These are phyloP conservation scores for Aspergillus spinulosporus DNA, from an alignment of 2,329 filamentous ascomycete genomes.

Conservation along the genomic window DNA sequence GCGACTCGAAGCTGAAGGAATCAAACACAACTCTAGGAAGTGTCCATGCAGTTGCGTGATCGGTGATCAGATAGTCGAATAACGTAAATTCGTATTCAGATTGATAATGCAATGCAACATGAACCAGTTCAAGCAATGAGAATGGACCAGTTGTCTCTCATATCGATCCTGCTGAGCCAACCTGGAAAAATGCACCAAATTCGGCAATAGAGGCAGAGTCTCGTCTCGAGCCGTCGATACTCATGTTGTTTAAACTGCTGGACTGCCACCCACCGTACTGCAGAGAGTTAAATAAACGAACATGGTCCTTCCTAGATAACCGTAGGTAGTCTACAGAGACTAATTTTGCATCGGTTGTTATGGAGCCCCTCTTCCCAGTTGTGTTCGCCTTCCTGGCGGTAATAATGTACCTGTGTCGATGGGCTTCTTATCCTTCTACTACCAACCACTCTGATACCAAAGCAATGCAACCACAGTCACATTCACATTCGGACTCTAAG, in stretches of 20 bases:
- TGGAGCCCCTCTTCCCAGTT: background rate
- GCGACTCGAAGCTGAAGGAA: slow-evolving; percentile 9
- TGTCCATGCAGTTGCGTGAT: slow-evolving; percentile 9
- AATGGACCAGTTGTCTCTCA: background rate
- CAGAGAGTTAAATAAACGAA: background rate
- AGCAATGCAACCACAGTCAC: background rate
- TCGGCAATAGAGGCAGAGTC: slow-evolving; percentile 13
- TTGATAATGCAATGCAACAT: background rate
- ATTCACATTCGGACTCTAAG: background rate
- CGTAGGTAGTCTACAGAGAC: background rate
- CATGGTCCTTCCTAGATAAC: no score
- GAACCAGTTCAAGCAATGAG: background rate
- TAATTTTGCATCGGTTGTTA: background rate
- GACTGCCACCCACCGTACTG: background rate
- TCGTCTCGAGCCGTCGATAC: background rate
- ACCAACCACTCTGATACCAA: background rate
- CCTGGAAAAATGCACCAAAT: slow-evolving; percentile 23
- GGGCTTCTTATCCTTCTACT: background rate
- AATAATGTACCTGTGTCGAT: slow-evolving; percentile 17
- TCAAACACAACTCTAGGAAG: slow-evolving; percentile 4
- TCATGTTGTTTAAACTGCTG: background rate
- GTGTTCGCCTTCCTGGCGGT: slow-evolving; percentile 15
- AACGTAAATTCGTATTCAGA: background rate
- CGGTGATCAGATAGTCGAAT: background rate
- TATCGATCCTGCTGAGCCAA: background rate